A percentile compares a stretch with the other conserved stretches of the same genome.
These are phyloP conservation scores for Tribonema minus DNA, from an alignment of 108 stramenopile genomes.

Conservation along the genomic window DNA sequence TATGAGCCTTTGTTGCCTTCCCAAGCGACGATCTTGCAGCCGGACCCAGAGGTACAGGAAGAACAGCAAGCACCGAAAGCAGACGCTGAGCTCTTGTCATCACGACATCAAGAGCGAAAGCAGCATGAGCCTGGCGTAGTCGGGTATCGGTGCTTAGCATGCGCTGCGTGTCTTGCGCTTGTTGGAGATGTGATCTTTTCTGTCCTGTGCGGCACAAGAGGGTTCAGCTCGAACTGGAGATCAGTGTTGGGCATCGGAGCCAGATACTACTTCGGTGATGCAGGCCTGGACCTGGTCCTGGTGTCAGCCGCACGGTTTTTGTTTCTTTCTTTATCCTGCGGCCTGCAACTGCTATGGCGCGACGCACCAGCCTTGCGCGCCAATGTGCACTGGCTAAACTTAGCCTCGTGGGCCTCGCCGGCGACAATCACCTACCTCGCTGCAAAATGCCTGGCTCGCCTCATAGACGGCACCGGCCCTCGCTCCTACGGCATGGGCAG, in stretches of 20 bases:
- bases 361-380: not conserved
- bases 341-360: not conserved
- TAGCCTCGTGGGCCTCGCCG: not conserved
- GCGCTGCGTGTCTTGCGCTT: too few relatives aligned
- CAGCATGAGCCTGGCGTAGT: too few relatives aligned
- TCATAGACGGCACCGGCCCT: not conserved
- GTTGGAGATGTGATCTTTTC: too few relatives aligned
- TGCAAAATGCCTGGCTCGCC: slow-evolving; percentile 4
- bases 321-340: not conserved
- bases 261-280: not conserved
- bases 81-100: too few relatives aligned
- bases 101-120: too few relatives aligned
- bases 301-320: not conserved
- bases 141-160: too few relatives aligned
- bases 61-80: too few relatives aligned
- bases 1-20: too few relatives aligned
- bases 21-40: too few relatives aligned
- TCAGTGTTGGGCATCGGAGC: not conserved
- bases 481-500: not conserved
- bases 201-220: not conserved
- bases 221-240: not conserved
- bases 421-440: not conserved
- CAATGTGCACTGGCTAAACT: not conserved
- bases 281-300: not conserved
- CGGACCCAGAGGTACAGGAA: too few relatives aligned